phyloP scores from a whole-genome alignment of 495 filamentous ascomycete genomes.

The Trichoderma virens region DNA sequence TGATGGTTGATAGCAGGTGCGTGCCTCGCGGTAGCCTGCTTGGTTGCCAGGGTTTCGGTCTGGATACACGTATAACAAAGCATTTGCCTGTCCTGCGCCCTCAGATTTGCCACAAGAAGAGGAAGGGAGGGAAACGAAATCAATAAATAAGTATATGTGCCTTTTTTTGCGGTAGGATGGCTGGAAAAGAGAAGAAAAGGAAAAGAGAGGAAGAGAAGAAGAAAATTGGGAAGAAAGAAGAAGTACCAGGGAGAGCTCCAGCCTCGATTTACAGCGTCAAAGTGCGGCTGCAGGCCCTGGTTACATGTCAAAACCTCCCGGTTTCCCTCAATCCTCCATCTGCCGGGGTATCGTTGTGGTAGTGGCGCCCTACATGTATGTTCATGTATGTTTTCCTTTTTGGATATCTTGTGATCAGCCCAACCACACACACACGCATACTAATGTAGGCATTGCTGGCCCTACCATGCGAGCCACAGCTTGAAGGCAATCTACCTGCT shows the following conservation, averaged over 20 bases:
- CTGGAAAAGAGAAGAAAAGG: neutral
- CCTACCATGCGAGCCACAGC: neutral
- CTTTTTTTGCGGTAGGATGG: neutral
- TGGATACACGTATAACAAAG: neutral
- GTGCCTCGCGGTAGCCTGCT: neutral
- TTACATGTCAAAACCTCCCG: neutral
- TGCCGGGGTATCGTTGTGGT: neutral
- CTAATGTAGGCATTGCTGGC: neutral
- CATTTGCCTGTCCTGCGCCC: neutral
- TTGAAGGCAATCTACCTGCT: neutral
- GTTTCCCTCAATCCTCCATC: conserved; percentile 3
- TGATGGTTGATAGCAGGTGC: neutral
- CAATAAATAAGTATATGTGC: too few relatives aligned
- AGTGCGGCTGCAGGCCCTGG: conserved; percentile 3
- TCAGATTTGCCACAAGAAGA: neutral
- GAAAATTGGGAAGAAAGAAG: neutral
- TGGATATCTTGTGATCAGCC: conserved; percentile 3
- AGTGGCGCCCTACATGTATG: neutral
- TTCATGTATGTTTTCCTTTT: conserved; percentile 3
- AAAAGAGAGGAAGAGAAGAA: neutral
- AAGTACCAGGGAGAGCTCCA: neutral
- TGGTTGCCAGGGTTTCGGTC: neutral
- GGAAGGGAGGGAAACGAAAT: neutral
- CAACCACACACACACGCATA: neutral
- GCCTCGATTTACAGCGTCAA: neutral